Evolutionary conservation across 2,329 filamentous ascomycete genomes (phyloP).

Genomic region (Pseudopyrenochaeta lycopersici): DNA sequence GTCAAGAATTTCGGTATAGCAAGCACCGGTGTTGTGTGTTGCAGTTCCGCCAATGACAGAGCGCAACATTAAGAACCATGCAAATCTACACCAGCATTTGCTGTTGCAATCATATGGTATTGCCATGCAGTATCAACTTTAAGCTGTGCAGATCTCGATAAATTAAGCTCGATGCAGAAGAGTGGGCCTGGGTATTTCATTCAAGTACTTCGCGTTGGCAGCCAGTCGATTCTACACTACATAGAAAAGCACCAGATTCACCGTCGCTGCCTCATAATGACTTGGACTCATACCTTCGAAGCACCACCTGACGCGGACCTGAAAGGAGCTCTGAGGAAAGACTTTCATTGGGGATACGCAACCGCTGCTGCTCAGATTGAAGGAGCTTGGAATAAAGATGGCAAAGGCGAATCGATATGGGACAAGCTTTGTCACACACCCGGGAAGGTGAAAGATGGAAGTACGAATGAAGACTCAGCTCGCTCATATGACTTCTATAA

Average conservation of each 20-base stretch:
- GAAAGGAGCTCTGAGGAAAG: slow-evolving; percentile 35
- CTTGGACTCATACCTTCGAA: slow-evolving; percentile 17
- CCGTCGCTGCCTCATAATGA: background rate
- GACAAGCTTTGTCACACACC: slow-evolving; percentile 53
- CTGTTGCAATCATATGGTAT: too few relatives aligned
- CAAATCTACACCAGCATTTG: too few relatives aligned
- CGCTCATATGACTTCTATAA: slow-evolving; percentile 52
- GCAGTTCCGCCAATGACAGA: slow-evolving; percentile 14
- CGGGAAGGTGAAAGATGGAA: slow-evolving; percentile 52
- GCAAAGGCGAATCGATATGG: slow-evolving; percentile 55
- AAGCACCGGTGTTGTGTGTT: background rate
- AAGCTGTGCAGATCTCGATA: background rate
- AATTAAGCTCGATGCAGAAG: background rate
- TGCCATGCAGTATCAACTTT: background rate
- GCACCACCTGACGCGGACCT: slow-evolving; percentile 11
- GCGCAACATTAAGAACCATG: background rate
- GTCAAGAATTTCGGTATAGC: background rate
- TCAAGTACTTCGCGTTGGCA: background rate
- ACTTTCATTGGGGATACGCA: slow-evolving; percentile 55
- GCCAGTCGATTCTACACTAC: background rate
- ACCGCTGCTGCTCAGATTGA: slow-evolving; percentile 57
- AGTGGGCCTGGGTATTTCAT: background rate
- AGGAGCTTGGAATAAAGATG: slow-evolving; percentile 54
- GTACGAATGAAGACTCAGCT: slow-evolving; percentile 41
- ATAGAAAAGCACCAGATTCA: background rate